These are phyloP conservation scores for Fusarium algeriense DNA, from an alignment of 2,329 filamentous ascomycete species.

Conservation along the genomic window DNA sequence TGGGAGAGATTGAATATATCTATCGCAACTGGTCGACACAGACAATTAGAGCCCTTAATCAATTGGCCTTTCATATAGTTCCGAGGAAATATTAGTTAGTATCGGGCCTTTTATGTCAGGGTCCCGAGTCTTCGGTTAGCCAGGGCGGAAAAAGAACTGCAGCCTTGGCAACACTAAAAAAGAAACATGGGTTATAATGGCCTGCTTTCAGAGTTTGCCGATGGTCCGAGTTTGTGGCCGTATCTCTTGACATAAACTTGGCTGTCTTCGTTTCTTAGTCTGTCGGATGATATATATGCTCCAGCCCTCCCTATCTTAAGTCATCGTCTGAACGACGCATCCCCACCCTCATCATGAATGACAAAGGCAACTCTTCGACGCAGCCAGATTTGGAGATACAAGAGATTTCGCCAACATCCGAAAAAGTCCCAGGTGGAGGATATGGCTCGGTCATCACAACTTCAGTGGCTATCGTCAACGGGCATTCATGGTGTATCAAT, in stretches of 20 bases:
- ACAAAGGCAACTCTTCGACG: rapidly evolving
- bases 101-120: neutral
- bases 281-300: neutral
- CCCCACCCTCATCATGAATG: neutral
- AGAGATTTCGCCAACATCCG: neutral
- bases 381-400: neutral
- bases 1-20: too few species aligned
- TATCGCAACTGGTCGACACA: neutral
- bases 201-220: neutral
- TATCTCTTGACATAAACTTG: neutral
- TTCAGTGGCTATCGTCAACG: conserved; percentile 52
- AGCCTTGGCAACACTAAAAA: neutral
- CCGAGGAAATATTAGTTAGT: neutral
- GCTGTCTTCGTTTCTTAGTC: neutral
- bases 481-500: conserved; percentile 57
- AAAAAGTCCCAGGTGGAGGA: conserved; percentile 58
- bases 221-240: neutral
- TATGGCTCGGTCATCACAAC: conserved; percentile 59
- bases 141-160: neutral
- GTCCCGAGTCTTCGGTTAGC: neutral
- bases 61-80: neutral
- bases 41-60: rapidly evolving
- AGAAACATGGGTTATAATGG: neutral
- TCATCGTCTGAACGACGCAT: too few species aligned
- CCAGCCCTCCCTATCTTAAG: too few species aligned